Evolutionary conservation across 768 basidiomycete genomes (phyloP), one percentile per base, ranked within the genome.

Genomic region (Cubamyces lactineus): DNA sequence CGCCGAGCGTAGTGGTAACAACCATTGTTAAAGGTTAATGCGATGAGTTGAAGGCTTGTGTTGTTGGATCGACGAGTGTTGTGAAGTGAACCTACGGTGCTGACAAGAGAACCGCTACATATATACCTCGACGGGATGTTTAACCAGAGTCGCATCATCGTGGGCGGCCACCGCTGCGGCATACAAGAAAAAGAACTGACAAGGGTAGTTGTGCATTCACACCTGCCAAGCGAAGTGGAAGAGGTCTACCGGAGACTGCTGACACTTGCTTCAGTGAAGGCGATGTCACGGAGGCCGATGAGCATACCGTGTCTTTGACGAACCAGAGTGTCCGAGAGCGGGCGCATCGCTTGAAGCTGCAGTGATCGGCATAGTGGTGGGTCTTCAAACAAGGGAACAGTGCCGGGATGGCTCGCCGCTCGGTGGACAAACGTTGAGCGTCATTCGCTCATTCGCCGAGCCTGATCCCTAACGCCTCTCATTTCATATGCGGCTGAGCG

Each of bases 1-100:
- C 76, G 21, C 79, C 75, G 12, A 79, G 72, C 8, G 67, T 71
- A 0, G 69, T 69, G 11, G 74, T 38, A 8, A n/a, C 54, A 21
- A 47, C 43, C 42, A 40, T 23, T 11, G 48, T 16, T 26, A 30
- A 26, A 5, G 23, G n/a, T n/a, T n/a, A 11, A 11, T 34, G 5
- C 8, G 8, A 8, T 30, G 8, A 30, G 28, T 30, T 8, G 28
- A 30, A 8, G 28, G 28, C 4, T 30, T n/a, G 7, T 4, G 21
- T 15, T 9, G n/a, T n/a, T 45, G 43, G 43, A 19, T 45, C 9
- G 11, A 46, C 12, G 45, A 23, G 19, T 46, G 2, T 23, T 21
- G 17, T 46, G 6, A 5, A 21, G 4, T 12, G 19, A 6, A 8
- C 11, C 19, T 6, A 21, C 12, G 12, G 17, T 7, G 9, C 34